phyloP scores from a whole-genome alignment of 2,329 filamentous ascomycete genomes.

The Coniochaeta sp. region DNA sequence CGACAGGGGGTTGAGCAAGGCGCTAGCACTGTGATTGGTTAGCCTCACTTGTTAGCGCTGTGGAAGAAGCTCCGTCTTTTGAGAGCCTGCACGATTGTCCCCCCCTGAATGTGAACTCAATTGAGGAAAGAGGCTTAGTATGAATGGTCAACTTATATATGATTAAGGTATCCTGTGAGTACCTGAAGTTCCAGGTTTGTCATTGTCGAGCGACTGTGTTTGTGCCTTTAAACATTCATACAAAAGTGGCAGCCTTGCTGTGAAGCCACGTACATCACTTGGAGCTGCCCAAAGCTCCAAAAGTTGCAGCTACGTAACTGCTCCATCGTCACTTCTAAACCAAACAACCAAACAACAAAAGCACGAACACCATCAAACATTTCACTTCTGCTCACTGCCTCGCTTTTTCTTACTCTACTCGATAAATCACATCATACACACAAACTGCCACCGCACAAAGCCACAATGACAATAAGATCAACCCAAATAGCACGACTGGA shows the following conservation, averaged over 20 bases:
- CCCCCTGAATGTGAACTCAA: too few relatives aligned
- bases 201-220: too few relatives aligned
- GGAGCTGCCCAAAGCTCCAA: not conserved
- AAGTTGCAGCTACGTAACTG: not conserved
- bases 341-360: not conserved
- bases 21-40: not conserved
- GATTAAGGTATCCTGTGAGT: too few relatives aligned
- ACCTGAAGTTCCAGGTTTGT: too few relatives aligned
- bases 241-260: not conserved
- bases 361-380: too few relatives aligned
- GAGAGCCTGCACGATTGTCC: too few relatives aligned
- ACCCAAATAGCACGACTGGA: conserved; percentile 93
- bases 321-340: not conserved
- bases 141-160: too few relatives aligned
- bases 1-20: not conserved
- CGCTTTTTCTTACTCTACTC: too few relatives aligned
- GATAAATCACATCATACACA: conserved; percentile 3
- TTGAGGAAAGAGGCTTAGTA: too few relatives aligned
- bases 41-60: not conserved
- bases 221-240: too few relatives aligned
- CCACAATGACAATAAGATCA: conserved; percentile 67
- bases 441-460: not conserved
- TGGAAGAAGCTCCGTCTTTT: not conserved
- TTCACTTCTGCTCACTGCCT: not conserved
- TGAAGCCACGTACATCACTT: not conserved